Evolutionary conservation across 2,329 filamentous ascomycete genomes (phyloP), one percentile per base, ranked within the genome.

Genomic region (Diplodia mutila): DNA sequence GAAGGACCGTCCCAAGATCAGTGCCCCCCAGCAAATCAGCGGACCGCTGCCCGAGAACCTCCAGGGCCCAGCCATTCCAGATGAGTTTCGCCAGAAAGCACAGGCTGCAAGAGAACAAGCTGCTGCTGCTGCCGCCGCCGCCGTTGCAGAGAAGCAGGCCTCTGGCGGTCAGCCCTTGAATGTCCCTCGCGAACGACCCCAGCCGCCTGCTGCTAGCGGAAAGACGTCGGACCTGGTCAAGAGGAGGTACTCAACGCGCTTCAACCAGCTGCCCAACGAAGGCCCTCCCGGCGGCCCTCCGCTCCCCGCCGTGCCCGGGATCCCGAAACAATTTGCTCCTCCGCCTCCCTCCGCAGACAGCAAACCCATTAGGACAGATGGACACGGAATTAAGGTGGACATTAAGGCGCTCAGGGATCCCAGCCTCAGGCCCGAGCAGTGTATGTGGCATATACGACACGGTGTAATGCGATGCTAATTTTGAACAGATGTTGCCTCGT

Each of bases 171-270:
- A 57, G 54, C 52, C 64, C 53, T 70, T 75, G 59, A 70, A 71
- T 63, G 75, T 70, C 48, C 75, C 69, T 7, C 78, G 79, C 46
- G 80, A 83, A 71, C 77, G 81, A 65, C 78, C 80, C 48, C 80
- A 81, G 69, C 76, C 80, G 67, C 75, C 80, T 67, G 82, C 80
- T 66, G 77, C 78, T 61, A n/a, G 64, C 12, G 61, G 61, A 12
- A 85, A 86, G 73, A 90, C 89, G 51, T 87, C 88, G 21, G 94
- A 99, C 78, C 84, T 98, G 65, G 94, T 99, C 68, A 98, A 98
- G 82, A 87, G 93, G 73, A 86, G 95, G 73, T 99, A 98, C 80
- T 98, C 95, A 48, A 94, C 94, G 51, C 90, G 94, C 69, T 97
- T 97, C 79, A 94, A 93, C 73, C 89, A 91, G 71, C 79, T 90